Conservation (phyloP, 2,329 filamentous ascomycete genomes). For the Ophiostoma triangulosporum region DNA sequence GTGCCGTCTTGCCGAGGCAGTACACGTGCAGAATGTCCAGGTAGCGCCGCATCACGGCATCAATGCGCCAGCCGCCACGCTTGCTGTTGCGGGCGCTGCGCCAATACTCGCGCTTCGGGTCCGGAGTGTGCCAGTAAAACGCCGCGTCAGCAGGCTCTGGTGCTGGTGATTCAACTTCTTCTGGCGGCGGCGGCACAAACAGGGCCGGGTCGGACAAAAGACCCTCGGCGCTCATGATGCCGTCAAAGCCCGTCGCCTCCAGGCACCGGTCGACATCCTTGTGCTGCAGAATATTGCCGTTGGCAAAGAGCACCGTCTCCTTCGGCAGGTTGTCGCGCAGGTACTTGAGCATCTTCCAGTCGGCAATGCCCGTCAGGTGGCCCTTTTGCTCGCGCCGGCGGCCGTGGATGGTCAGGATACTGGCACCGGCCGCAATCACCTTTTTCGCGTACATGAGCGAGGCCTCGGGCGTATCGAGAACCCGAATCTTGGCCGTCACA, state of each 20-base stretch:
- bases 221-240: constrained; percentile 90
- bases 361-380: constrained; percentile 82
- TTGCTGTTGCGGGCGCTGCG: constrained; percentile 51
- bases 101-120: constrained; percentile 67
- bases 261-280: constrained; percentile 68
- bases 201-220: constrained; percentile 86
- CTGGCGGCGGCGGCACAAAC: constrained; percentile 53
- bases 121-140: constrained; percentile 10
- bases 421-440: constrained; percentile 76
- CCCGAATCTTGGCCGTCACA: constrained; percentile 87
- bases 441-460: constrained; percentile 83
- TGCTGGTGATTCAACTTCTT: neutral
- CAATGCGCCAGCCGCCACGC: constrained; percentile 68
- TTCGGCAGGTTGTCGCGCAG: constrained; percentile 68
- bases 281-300: constrained; percentile 80
- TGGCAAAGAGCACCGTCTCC: constrained; percentile 91
- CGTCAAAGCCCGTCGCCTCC: constrained; percentile 75
- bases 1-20: constrained; percentile 49
- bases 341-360: constrained; percentile 77
- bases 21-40: constrained; percentile 79
- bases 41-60: constrained; percentile 77
- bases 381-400: constrained; percentile 85
- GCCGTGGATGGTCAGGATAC: constrained; percentile 87
- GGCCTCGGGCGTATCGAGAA: constrained; percentile 74
- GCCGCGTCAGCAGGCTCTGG: neutral